phyloP scores from a whole-genome alignment of 2,329 filamentous ascomycete genomes.

The Xylariaceae sp. region DNA sequence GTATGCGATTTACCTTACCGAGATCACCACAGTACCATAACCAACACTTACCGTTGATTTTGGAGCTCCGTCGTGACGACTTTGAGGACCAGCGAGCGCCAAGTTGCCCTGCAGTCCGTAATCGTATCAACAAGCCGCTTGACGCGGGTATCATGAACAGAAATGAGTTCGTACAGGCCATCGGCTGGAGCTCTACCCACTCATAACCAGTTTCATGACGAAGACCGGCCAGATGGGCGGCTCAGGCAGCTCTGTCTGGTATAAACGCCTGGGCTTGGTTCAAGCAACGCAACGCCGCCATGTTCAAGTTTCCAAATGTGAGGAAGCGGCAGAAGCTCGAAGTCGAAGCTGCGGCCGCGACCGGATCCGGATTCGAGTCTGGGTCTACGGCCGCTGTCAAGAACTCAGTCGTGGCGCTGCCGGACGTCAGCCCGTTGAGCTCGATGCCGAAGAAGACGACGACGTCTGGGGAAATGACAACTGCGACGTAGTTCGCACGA shows the following conservation, averaged over 20 bases:
- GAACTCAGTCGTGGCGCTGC: constrained; percentile 9
- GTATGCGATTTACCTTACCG: too few relatives aligned
- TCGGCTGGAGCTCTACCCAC: background rate
- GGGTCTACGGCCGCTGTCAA: background rate
- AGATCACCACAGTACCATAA: too few relatives aligned
- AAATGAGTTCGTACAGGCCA: background rate
- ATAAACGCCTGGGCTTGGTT: background rate
- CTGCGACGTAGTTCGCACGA: constrained; percentile 53
- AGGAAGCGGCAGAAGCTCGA: constrained; percentile 19
- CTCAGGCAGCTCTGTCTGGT: background rate
- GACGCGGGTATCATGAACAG: background rate
- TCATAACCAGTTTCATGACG: background rate
- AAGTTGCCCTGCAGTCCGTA: background rate
- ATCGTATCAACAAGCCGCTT: background rate
- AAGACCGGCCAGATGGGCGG: background rate
- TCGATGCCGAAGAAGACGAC: constrained; percentile 40
- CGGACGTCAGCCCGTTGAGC: constrained; percentile 35
- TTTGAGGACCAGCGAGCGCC: background rate
- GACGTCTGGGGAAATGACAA: constrained; percentile 48
- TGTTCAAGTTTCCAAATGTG: constrained; percentile 19
- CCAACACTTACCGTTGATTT: too few relatives aligned
- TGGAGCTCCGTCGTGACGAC: too few relatives aligned
- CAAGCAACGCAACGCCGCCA: background rate
- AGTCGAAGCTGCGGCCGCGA: constrained; percentile 7
- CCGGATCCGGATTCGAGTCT: background rate